Evolutionary conservation across 495 filamentous ascomycete genomes (phyloP).

Genomic region (Penicillium steckii): DNA sequence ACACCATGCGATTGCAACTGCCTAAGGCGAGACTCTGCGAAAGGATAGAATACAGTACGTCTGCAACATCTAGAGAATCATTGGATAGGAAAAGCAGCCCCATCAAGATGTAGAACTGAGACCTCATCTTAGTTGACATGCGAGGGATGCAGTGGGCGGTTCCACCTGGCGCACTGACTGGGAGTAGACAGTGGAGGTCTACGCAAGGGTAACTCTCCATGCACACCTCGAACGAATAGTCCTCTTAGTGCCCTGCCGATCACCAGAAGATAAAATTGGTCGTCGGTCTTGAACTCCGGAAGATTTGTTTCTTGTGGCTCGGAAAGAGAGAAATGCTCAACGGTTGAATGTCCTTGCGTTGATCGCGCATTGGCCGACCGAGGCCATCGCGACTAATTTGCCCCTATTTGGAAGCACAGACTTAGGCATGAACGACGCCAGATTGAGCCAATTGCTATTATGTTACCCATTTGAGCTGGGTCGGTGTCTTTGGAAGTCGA

Average conservation of each 20-base stretch:
- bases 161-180: slow-evolving; percentile 7
- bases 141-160: slow-evolving; percentile 15
- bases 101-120: not conserved
- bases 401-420: not conserved
- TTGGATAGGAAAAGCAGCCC: no score
- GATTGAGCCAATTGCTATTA: not conserved
- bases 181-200: not conserved
- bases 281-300: not conserved
- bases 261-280: not conserved
- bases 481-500: not conserved
- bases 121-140: slow-evolving; percentile 3
- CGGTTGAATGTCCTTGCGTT: slow-evolving; percentile 11
- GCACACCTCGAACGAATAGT: slow-evolving; percentile 2
- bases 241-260: slow-evolving; percentile 6
- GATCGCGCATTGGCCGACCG: not conserved
- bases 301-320: not conserved
- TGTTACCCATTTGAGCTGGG: not conserved
- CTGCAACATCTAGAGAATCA: no score
- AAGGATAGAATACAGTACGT: no score
- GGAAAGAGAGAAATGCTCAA: not conserved
- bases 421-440: not conserved
- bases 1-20: no score
- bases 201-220: slow-evolving; percentile 18
- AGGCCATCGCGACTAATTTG: not conserved
- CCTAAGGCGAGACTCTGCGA: no score